A percentile compares a stretch with the other conserved stretches of the same genome.
Evolutionary conservation across 306 rosid genomes (phyloP).

Genomic region (Lathyrus tuberosus): DNA sequence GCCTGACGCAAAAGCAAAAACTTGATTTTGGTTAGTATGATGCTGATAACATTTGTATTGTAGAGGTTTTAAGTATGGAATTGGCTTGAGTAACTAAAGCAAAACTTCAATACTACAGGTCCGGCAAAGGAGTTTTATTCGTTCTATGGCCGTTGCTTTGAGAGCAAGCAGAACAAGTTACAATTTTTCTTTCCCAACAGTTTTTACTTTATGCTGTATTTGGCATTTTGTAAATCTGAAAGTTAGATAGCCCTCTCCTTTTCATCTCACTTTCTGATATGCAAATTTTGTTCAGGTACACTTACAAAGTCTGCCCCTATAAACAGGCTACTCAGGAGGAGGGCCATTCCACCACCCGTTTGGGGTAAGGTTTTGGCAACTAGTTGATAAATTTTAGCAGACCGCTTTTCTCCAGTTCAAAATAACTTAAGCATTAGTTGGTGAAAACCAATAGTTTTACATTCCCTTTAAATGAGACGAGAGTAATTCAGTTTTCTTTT

Average conservation of each 20-base stretch:
- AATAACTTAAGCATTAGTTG: conserved; percentile 30
- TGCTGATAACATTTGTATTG: conserved; percentile 36
- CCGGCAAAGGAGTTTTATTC: conserved; percentile 90
- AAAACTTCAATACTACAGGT: conserved; percentile 58
- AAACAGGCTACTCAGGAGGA: conserved; percentile 95
- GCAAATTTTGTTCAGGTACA: conserved; percentile 69
- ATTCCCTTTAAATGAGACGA: background rate
- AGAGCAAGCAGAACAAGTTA: conserved; percentile 92
- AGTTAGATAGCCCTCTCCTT: conserved; percentile 25
- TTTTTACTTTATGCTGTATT: conserved; percentile 37
- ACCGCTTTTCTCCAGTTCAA: conserved; percentile 20
- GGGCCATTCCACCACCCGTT: conserved; percentile 77
- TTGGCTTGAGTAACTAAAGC: conserved; percentile 47
- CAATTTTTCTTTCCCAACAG: conserved; percentile 35
- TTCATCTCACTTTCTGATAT: conserved; percentile 45
- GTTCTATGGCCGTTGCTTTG: conserved; percentile 83
- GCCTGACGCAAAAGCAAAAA: conserved; percentile 78
- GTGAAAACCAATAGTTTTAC: background rate
- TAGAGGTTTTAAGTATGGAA: conserved; percentile 31
- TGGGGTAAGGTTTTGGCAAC: conserved; percentile 73
- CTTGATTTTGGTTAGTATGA: conserved; percentile 85
- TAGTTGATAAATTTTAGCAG: conserved; percentile 34
- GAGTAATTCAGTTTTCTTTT: conserved; percentile 23
- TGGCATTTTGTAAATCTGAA: conserved; percentile 33
- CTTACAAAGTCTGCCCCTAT: conserved; percentile 94